Evolutionary conservation across 1,284 basidiomycete species (phyloP).

Genomic region (Ustilago bromivora): DNA sequence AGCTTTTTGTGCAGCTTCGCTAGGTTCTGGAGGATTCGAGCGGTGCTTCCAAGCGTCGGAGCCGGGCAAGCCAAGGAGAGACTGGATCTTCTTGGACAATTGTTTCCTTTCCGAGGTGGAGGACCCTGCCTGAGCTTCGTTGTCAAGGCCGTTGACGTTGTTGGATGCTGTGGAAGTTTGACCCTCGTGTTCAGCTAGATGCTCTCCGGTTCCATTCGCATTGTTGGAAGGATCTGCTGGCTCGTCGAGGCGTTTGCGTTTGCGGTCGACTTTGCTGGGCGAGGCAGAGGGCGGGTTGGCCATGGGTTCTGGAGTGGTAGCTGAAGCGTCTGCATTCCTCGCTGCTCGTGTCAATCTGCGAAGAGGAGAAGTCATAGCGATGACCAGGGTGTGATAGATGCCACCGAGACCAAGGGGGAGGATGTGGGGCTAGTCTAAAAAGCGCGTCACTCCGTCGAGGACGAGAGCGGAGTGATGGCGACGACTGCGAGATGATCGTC

Average conservation of each 20-base stretch:
- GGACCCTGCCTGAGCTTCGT: background rate
- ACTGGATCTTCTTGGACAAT: slow-evolving; percentile 24
- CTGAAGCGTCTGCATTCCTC: slow-evolving; percentile 34
- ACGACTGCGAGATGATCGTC: background rate
- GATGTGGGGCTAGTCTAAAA: background rate
- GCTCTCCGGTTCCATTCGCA: slow-evolving; percentile 11
- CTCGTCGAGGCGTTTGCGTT: slow-evolving; percentile 41
- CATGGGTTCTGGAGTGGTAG: slow-evolving; percentile 42
- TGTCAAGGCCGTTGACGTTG: slow-evolving; percentile 2
- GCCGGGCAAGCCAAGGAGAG: slow-evolving; percentile 35
- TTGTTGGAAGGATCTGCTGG: slow-evolving; percentile 9
- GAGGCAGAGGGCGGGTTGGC: slow-evolving; percentile 30
- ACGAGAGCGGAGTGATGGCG: background rate
- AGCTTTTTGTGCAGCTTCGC: slow-evolving; percentile 11
- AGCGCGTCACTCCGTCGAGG: slow-evolving; percentile 10
- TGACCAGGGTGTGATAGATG: background rate
- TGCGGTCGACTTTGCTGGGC: slow-evolving; percentile 41
- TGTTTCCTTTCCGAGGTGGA: slow-evolving; percentile 9
- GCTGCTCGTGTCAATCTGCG: slow-evolving; percentile 35
- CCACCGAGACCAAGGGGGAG: background rate
- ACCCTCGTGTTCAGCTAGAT: background rate
- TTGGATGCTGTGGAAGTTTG: background rate
- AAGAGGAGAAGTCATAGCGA: slow-evolving; percentile 36
- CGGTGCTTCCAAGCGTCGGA: slow-evolving; percentile 3
- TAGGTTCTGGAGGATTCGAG: background rate